phyloP scores from a whole-genome alignment of 2,329 filamentous ascomycete species.

The Fusarium sp. region DNA sequence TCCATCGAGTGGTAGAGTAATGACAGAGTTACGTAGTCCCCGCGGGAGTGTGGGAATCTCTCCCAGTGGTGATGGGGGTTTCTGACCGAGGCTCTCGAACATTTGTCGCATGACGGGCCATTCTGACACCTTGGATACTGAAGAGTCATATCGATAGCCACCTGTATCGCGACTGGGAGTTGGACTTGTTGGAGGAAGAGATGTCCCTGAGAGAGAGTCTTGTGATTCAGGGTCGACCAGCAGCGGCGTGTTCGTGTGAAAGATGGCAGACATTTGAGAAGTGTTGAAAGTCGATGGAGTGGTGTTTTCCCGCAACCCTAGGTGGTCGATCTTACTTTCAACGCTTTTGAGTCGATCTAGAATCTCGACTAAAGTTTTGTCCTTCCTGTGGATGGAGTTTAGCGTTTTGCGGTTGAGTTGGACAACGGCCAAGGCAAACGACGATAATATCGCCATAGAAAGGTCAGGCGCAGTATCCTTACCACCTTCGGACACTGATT shows the following conservation, averaged over 20 bases:
- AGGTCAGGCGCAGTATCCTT: slow-evolving; percentile 19
- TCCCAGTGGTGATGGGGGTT: slow-evolving; percentile 31
- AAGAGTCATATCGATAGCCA: slow-evolving; percentile 48
- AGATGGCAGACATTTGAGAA: slow-evolving; percentile 40
- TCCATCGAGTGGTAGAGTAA: slow-evolving; percentile 41
- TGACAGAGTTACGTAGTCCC: slow-evolving; percentile 42
- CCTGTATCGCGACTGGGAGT: slow-evolving; percentile 29
- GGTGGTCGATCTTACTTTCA: slow-evolving; percentile 66
- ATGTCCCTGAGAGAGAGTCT: slow-evolving; percentile 37
- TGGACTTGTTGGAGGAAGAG: slow-evolving; percentile 39
- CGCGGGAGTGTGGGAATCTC: slow-evolving; percentile 37
- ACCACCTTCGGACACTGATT: slow-evolving; percentile 13
- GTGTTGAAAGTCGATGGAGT: slow-evolving; percentile 35
- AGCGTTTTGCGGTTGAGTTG: slow-evolving; percentile 15
- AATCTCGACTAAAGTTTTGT: slow-evolving; percentile 72
- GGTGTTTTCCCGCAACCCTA: slow-evolving; percentile 47
- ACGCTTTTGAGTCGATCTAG: slow-evolving; percentile 66
- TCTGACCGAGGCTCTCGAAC: slow-evolving; percentile 45
- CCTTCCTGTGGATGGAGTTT: slow-evolving; percentile 61
- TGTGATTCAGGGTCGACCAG: slow-evolving; percentile 43
- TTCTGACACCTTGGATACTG: slow-evolving; percentile 43
- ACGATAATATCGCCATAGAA: slow-evolving; percentile 9
- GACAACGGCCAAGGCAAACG: slow-evolving; percentile 17
- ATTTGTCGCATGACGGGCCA: slow-evolving; percentile 47
- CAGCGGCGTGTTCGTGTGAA: slow-evolving; percentile 38